phyloP scores from a whole-genome alignment of 23 red algal species.

The Gracilaria caudata region DNA sequence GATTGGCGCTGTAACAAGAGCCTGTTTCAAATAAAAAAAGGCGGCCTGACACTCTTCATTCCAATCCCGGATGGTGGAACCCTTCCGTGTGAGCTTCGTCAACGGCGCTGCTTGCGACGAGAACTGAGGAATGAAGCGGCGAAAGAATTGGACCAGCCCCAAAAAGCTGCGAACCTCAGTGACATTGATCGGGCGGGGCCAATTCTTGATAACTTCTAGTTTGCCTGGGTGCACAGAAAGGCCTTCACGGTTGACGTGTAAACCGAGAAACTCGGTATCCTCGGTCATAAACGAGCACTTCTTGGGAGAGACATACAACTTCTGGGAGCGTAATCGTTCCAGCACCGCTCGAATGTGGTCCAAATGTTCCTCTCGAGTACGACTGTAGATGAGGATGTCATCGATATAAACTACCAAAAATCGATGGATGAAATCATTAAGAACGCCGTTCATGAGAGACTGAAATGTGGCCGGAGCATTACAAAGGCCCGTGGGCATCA shows the following conservation, averaged over 20 bases:
- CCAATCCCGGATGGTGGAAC: background rate
- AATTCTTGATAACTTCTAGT: constrained; percentile 27
- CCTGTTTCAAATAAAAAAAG: background rate
- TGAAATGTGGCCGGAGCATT: constrained; percentile 26
- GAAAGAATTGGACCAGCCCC: constrained; percentile 21
- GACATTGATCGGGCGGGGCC: background rate
- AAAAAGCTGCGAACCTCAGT: constrained; percentile 13
- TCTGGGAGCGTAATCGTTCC: background rate
- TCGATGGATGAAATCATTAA: constrained; percentile 10
- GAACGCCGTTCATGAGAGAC: constrained; percentile 17
- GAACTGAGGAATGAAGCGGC: constrained; percentile 3
- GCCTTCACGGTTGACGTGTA: constrained; percentile 4
- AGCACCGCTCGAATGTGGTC: background rate
- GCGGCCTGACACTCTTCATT: background rate
- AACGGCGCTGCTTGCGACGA: background rate
- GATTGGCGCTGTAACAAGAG: background rate
- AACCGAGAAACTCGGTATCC: constrained; percentile 35
- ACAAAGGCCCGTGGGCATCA: constrained; percentile 35
- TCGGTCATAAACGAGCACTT: constrained; percentile 24
- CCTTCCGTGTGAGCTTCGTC: background rate
- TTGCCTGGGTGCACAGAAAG: constrained; percentile 3
- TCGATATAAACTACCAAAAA: constrained; percentile 37
- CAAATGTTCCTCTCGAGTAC: background rate
- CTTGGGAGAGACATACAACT: constrained; percentile 21
- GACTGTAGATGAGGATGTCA: constrained; percentile 30